Evolutionary conservation across 179 eudicot species (phyloP), one percentile per base, ranked within the genome.

Genomic region (Vitellaria paradoxa): DNA sequence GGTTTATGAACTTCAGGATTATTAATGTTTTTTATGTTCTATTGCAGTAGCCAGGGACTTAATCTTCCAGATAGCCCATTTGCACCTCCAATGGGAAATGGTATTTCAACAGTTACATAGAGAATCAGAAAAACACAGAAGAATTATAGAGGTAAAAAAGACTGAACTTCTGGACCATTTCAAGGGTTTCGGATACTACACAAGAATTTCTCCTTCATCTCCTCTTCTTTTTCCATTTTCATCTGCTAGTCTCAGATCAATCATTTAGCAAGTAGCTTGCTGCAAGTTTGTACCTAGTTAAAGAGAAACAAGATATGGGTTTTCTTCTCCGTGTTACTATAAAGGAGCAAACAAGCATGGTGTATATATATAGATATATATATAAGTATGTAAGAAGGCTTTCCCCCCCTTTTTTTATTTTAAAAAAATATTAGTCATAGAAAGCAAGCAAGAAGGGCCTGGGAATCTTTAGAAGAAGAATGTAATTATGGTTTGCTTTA

Each of bases 31-130:
- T 30, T 30, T 30, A 30, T 30, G 1, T 30, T 30, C 2, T 30
- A 30, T 26, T 77, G 80, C 85, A 87, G 90, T 46, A 47, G 49
- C 72, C 85, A 87, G 24, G 86, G 84, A 83, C 65, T 75, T 21
- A 78, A 81, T 80, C 88, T 87, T n/a, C 88, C 86, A 6, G 88
- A 87, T 11, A 85, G 83, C 74, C 88, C 88, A 21, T 87, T 85
- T 57, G 81, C 86, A 40, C 67, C 90, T 13, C 64, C 78, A 42
- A 72, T 82, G 68, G 80, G 70, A 4, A 74, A 72, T 59, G 76
- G 78, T 74, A 78, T 86, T 65, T 78, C 85, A 37, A 77, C 85
- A 68, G 80, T 69, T 24, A 81, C 70, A 56, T 84, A 84, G 81
- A 55, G 37, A 30, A 56, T 67, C 75, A 56, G 78, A 47, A 57